A percentile compares a stretch with the other conserved stretches of the same genome.
Evolutionary conservation across 352 stramenopile genomes (phyloP).

Genomic region (Phytophthora citricola): DNA sequence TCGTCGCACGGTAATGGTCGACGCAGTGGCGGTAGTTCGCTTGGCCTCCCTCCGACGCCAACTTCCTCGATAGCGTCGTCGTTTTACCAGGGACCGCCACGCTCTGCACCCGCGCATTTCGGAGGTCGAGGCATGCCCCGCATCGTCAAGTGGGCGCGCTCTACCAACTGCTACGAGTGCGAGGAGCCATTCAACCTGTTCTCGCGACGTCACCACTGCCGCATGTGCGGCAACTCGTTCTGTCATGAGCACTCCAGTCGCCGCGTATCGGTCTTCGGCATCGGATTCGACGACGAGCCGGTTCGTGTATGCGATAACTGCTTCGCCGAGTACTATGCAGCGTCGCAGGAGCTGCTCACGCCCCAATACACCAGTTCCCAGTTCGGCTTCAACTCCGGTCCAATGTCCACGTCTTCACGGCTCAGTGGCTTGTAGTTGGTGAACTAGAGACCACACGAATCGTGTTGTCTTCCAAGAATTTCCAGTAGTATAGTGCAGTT

Average conservation of each 20-base stretch:
- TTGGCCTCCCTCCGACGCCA: slow-evolving; percentile 38
- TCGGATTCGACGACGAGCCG: slow-evolving; percentile 85
- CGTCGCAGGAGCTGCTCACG: slow-evolving; percentile 37
- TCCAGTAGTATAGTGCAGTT: slow-evolving; percentile 19
- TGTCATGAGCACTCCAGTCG: slow-evolving; percentile 87
- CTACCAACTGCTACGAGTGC: slow-evolving; percentile 87
- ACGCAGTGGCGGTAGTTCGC: slow-evolving; percentile 34
- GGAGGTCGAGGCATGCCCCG: slow-evolving; percentile 48
- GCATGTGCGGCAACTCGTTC: slow-evolving; percentile 89
- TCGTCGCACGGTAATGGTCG: slow-evolving; percentile 37
- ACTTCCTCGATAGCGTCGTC: slow-evolving; percentile 41
- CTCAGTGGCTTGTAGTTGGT: slow-evolving; percentile 41
- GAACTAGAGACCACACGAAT: slow-evolving; percentile 12
- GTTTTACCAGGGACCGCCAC: slow-evolving; percentile 39
- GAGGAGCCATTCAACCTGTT: slow-evolving; percentile 87
- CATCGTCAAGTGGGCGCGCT: slow-evolving; percentile 85
- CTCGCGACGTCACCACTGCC: slow-evolving; percentile 84
- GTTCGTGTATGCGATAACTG: slow-evolving; percentile 89
- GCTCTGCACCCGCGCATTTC: slow-evolving; percentile 36
- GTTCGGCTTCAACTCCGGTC: slow-evolving; percentile 37
- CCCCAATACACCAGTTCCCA: slow-evolving; percentile 22
- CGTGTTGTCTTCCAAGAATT: slow-evolving; percentile 19
- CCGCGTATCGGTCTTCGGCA: slow-evolving; percentile 73
- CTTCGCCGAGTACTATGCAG: slow-evolving; percentile 77
- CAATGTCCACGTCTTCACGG: slow-evolving; percentile 38